Evolutionary conservation across 2,329 filamentous ascomycete species (phyloP).

Genomic region (Paecilomyces variotii): DNA sequence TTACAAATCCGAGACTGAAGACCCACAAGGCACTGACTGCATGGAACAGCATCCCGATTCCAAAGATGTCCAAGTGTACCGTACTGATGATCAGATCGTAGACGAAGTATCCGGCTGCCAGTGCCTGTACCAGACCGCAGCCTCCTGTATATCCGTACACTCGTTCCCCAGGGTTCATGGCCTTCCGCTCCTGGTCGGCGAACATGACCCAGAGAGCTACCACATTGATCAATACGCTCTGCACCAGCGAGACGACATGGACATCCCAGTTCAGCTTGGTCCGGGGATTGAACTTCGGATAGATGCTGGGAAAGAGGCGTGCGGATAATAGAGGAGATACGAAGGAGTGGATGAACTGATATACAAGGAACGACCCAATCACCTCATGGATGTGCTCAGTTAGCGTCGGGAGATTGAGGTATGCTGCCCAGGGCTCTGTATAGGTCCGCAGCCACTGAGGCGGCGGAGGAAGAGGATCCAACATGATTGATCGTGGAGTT

Average conservation of each 20-base stretch:
- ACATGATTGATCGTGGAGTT: conserved; percentile 24
- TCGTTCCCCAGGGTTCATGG: conserved; percentile 45
- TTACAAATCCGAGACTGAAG: conserved; percentile 56
- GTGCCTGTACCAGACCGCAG: conserved; percentile 50
- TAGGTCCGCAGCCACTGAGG: conserved; percentile 44
- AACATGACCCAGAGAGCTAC: conserved; percentile 52
- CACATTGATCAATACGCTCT: conserved; percentile 49
- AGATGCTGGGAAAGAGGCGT: conserved; percentile 47
- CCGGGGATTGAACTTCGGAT: conserved; percentile 45
- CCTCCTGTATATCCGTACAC: conserved; percentile 56
- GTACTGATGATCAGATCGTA: conserved; percentile 55
- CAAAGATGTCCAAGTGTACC: conserved; percentile 50
- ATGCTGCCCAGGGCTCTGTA: conserved; percentile 43
- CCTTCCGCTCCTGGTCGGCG: conserved; percentile 46
- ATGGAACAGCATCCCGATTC: conserved; percentile 54
- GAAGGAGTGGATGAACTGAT: conserved; percentile 47
- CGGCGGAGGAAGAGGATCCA: conserved; percentile 39
- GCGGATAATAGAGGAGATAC: conserved; percentile 49
- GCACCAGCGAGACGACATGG: conserved; percentile 55
- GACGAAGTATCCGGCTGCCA: conserved; percentile 57
- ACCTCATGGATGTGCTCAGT: conserved; percentile 56
- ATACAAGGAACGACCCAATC: conserved; percentile 47
- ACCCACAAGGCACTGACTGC: conserved; percentile 54
- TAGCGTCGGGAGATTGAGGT: conserved; percentile 47
- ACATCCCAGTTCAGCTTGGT: conserved; percentile 60